These are phyloP conservation scores for Lichtheimia ornata DNA, from an alignment of 371 early-diverging fungal species.

Conservation along the genomic window DNA sequence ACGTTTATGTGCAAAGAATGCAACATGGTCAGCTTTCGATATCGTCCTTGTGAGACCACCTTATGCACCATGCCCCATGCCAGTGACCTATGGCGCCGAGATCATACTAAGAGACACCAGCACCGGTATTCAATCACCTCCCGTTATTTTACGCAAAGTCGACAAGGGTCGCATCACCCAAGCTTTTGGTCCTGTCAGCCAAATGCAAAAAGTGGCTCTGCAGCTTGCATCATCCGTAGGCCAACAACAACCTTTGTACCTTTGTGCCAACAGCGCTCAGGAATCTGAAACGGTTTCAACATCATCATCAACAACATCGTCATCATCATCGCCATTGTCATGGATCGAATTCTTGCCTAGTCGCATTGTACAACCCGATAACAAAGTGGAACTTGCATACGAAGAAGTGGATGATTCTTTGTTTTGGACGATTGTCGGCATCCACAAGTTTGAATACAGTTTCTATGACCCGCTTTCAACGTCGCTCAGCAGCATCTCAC, in stretches of 20 bases:
- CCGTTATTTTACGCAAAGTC: conserved; percentile 77
- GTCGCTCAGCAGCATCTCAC: conserved; percentile 26
- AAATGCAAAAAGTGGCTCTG: conserved; percentile 87
- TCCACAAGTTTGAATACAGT: conserved; percentile 59
- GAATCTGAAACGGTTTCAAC: conserved; percentile 9
- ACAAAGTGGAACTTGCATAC: conserved; percentile 21
- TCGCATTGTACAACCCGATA: conserved; percentile 34
- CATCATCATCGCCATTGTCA: conserved; percentile 11
- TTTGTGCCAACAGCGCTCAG: conserved; percentile 34
- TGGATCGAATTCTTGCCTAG: conserved; percentile 39
- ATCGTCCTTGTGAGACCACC: conserved; percentile 61
- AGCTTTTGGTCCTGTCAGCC: conserved; percentile 77
- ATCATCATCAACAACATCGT: conserved; percentile 31
- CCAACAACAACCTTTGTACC: conserved; percentile 33
- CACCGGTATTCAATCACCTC: conserved; percentile 68
- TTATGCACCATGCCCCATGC: conserved; percentile 35
- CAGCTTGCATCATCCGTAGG: conserved; percentile 45
- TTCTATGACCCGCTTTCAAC: conserved; percentile 40
- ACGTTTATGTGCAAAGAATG: conserved; percentile 69
- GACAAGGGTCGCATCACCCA: conserved; percentile 72
- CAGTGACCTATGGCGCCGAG: conserved; percentile 76
- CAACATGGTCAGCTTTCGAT: conserved; percentile 77
- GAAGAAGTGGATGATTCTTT: conserved; percentile 72
- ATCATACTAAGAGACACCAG: conserved; percentile 67
- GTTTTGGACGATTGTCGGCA: conserved; percentile 88